Percentiles rank a stretch among this genome's conserved stretches.
These are phyloP conservation scores for Trichoderma cornu-damae DNA, from an alignment of 2,329 filamentous ascomycete genomes.

Conservation along the genomic window DNA sequence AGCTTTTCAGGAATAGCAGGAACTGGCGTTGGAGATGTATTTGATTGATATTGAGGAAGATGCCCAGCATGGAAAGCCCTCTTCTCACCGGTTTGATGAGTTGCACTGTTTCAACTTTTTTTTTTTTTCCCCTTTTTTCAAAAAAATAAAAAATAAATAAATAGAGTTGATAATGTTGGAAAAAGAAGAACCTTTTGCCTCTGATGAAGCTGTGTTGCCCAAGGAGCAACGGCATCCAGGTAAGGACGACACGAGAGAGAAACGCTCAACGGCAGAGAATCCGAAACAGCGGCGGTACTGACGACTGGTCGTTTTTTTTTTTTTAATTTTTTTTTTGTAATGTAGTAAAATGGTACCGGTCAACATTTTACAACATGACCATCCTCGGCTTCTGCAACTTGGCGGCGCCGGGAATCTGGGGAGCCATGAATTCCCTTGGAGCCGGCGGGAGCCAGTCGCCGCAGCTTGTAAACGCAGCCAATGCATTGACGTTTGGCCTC, in stretches of 20 bases:
- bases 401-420: conserved; percentile 66
- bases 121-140: background rate
- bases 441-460: conserved; percentile 62
- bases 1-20: background rate
- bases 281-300: too few relatives aligned
- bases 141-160: background rate
- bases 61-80: background rate
- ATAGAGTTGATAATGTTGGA: background rate
- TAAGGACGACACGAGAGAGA: conserved; percentile 17
- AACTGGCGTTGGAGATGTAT: background rate
- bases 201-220: conserved; percentile 17
- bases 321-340: background rate
- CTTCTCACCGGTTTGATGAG: background rate
- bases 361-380: conserved; percentile 67
- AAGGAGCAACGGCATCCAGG: conserved; percentile 32
- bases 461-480: conserved; percentile 64
- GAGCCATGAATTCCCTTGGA: conserved; percentile 67
- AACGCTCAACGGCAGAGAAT: too few relatives aligned
- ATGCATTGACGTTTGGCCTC: conserved; percentile 65
- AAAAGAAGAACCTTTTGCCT: conserved; percentile 2
- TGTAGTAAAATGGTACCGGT: conserved; percentile 62
- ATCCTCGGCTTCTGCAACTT: conserved; percentile 68
- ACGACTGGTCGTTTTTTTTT: too few relatives aligned
- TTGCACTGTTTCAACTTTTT: background rate
- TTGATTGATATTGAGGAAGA: conserved; percentile 14